A percentile compares a stretch with the other conserved stretches of the same genome.
phyloP scores from a whole-genome alignment of 768 basidiomycete genomes.

The Macrolepiota dolichaula region DNA sequence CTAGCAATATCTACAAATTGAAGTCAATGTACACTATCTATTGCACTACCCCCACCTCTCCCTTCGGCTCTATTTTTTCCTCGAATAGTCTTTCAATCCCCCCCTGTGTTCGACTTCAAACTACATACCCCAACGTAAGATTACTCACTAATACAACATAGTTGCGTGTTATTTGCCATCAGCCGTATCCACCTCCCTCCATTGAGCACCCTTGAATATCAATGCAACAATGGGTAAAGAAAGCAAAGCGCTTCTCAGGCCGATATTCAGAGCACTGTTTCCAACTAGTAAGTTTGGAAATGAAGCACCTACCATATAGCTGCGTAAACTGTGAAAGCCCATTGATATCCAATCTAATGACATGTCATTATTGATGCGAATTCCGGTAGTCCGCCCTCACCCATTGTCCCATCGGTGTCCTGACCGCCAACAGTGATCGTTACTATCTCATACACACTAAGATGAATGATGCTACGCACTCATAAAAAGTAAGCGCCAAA shows the following conservation, averaged over 20 bases:
- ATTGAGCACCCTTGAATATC: slow-evolving; percentile 28
- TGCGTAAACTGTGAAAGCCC: slow-evolving; percentile 33
- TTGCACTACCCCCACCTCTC: too few species aligned
- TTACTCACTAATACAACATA: not conserved
- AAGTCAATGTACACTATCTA: too few species aligned
- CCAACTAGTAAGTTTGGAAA: not conserved
- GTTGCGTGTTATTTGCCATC: not conserved
- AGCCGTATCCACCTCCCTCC: slow-evolving; percentile 20
- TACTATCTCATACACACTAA: not conserved
- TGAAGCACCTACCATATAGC: slow-evolving; percentile 27
- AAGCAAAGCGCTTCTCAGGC: slow-evolving; percentile 22
- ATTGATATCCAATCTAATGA: slow-evolving; percentile 30
- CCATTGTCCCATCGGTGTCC: slow-evolving; percentile 31
- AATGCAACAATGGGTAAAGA: slow-evolving; percentile 29
- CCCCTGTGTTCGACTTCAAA: too few species aligned
- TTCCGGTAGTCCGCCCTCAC: slow-evolving; percentile 14
- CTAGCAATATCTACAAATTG: too few species aligned
- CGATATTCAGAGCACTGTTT: not conserved
- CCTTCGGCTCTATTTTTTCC: too few species aligned
- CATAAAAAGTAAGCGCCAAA: slow-evolving; percentile 33
- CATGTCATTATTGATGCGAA: not conserved
- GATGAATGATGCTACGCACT: slow-evolving; percentile 17
- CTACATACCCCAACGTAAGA: too few species aligned
- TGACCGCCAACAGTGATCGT: slow-evolving; percentile 7
- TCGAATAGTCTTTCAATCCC: too few species aligned